Evolutionary conservation across 768 basidiomycete genomes (phyloP).

Genomic region (Solioccasus polychromus): DNA sequence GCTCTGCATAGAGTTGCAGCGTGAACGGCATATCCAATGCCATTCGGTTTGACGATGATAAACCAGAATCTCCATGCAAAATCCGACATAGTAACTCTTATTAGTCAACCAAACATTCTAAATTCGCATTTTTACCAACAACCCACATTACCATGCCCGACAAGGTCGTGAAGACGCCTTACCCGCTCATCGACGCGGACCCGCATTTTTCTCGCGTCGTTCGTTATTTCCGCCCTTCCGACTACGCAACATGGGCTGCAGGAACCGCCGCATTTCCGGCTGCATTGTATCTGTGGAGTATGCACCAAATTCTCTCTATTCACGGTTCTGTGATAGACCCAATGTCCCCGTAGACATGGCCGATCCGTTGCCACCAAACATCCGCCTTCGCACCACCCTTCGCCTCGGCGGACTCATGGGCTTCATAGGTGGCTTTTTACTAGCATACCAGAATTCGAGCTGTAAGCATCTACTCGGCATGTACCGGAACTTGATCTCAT

Average conservation of each 20-base stretch:
- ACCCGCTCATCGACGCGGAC: conserved; percentile 92
- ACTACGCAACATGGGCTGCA: conserved; percentile 83
- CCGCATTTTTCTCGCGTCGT: conserved; percentile 87
- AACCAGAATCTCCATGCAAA: too few relatives aligned
- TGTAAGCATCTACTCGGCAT: conserved; percentile 46
- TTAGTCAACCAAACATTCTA: too few relatives aligned
- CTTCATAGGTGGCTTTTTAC: conserved; percentile 85
- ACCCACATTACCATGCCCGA: conserved; percentile 32
- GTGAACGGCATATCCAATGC: conserved; percentile 14
- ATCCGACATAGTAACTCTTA: too few relatives aligned
- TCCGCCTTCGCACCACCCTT: conserved; percentile 38
- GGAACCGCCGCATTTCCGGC: conserved; percentile 79
- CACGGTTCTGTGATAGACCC: conserved; percentile 7
- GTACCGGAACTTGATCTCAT: conserved; percentile 10
- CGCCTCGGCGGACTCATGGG: conserved; percentile 74
- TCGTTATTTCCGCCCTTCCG: conserved; percentile 82
- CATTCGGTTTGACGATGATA: too few relatives aligned
- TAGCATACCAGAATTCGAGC: conserved; percentile 89
- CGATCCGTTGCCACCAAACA: conserved; percentile 38
- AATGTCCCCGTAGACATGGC: conserved; percentile 39
- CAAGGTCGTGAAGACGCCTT: conserved; percentile 60
- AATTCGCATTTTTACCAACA: too few relatives aligned
- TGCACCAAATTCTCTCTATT: conserved; percentile 23
- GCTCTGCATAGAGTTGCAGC: conserved; percentile 21
- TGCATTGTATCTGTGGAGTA: conserved; percentile 82